These are phyloP conservation scores for Phytophthora fragariaefolia DNA, from an alignment of 352 stramenopile species.

Conservation along the genomic window DNA sequence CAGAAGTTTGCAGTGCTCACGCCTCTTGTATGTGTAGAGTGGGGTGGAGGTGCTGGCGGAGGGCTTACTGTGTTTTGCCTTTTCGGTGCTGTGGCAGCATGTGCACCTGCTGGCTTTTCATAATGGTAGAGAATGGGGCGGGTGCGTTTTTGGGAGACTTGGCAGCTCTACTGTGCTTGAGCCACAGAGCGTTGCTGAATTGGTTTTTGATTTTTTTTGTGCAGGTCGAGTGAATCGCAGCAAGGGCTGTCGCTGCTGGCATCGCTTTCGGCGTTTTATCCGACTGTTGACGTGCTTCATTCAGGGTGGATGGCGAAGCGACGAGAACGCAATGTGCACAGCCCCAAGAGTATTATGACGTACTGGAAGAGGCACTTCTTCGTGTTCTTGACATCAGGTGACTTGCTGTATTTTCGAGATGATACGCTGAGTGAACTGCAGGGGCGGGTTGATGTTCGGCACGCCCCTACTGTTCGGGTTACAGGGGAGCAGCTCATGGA, in stretches of 20 bases:
- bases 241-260: conserved; percentile 80
- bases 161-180: too few relatives aligned
- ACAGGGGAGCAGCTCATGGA: conserved; percentile 78
- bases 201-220: not conserved
- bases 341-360: conserved; percentile 80
- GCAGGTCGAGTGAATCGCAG: conserved; percentile 71
- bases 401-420: conserved; percentile 83
- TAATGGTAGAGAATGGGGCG: conserved; percentile 71
- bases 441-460: conserved; percentile 76
- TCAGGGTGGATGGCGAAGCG: conserved; percentile 78
- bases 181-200: not conserved
- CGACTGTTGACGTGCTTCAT: conserved; percentile 73
- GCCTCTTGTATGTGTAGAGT: conserved; percentile 48
- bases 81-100: conserved; percentile 44
- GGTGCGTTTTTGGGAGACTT: too few relatives aligned
- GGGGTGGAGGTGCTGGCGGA: not conserved
- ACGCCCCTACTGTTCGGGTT: conserved; percentile 80
- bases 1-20: conserved; percentile 84
- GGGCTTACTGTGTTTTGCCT: not conserved
- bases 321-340: conserved; percentile 74
- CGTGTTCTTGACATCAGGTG: conserved; percentile 72
- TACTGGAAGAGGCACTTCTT: conserved; percentile 89
- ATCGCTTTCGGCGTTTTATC: conserved; percentile 80
- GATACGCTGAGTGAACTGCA: conserved; percentile 75
- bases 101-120: conserved; percentile 80